Conservation (phyloP, 148 eudicot species). For the Salicornia ramosissima region DNA sequence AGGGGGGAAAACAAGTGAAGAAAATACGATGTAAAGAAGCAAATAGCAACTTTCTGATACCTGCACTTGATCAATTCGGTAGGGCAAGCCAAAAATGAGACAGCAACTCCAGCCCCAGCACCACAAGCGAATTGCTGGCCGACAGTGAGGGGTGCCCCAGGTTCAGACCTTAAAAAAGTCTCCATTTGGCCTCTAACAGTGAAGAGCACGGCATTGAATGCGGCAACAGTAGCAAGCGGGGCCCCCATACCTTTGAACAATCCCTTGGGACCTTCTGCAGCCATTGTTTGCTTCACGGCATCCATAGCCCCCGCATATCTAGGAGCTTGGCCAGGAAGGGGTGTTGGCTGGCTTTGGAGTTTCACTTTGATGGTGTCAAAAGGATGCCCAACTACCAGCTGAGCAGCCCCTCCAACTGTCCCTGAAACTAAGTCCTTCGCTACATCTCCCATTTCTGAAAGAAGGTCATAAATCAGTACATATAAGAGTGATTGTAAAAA, state of each 20-base stretch:
- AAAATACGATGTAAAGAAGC: slow-evolving; percentile 1
- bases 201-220: slow-evolving; percentile 83
- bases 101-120: slow-evolving; percentile 92
- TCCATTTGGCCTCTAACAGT: slow-evolving; percentile 91
- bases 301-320: slow-evolving; percentile 77
- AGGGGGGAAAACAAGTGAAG: neutral
- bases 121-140: slow-evolving; percentile 74
- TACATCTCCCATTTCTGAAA: slow-evolving; percentile 78
- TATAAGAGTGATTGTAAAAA: neutral
- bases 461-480: neutral
- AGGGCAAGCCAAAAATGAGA: slow-evolving; percentile 83
- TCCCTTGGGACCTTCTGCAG: slow-evolving; percentile 85
- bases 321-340: slow-evolving; percentile 81
- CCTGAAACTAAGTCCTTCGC: slow-evolving; percentile 91
- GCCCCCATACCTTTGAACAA: slow-evolving; percentile 99
- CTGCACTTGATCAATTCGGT: slow-evolving; percentile 94
- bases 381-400: slow-evolving; percentile 85
- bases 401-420: slow-evolving; percentile 93
- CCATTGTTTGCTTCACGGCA: slow-evolving; percentile 82
- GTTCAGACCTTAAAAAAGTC: slow-evolving; percentile 52
- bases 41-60: slow-evolving; percentile 28
- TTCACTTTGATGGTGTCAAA: slow-evolving; percentile 97
- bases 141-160: slow-evolving; percentile 68
- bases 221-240: slow-evolving; percentile 97
- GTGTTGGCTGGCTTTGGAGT: slow-evolving; percentile 92